These are phyloP conservation scores for Hypericum perforatum DNA, from an alignment of 345 rosid genomes.

Conservation along the genomic window DNA sequence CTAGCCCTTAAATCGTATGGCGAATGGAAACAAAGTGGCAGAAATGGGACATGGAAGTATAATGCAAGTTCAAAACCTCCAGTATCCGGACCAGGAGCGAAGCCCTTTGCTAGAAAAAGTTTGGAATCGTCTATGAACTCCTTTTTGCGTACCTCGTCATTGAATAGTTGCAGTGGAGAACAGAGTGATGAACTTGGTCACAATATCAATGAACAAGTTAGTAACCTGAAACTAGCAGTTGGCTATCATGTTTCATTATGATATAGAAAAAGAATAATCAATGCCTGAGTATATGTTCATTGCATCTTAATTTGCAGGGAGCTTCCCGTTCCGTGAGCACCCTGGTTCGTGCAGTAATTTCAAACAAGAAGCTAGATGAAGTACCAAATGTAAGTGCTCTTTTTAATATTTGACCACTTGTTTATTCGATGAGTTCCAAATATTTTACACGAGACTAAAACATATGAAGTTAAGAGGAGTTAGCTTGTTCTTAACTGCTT, in stretches of 20 bases:
- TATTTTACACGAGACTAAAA: too few relatives aligned
- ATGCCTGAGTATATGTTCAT: background rate
- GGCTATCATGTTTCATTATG: background rate
- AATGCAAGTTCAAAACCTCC: conserved; percentile 14
- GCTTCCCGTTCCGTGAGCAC: conserved; percentile 15
- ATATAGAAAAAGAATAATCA: background rate
- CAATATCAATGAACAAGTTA: conserved; percentile 16
- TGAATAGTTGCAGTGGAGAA: conserved; percentile 7
- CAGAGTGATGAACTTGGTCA: conserved; percentile 8
- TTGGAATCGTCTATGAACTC: conserved; percentile 12
- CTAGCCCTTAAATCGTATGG: conserved; percentile 24
- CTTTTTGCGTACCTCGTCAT: conserved; percentile 8
- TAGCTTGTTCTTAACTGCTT: background rate
- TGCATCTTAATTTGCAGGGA: conserved; percentile 9
- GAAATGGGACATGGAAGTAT: conserved; percentile 22
- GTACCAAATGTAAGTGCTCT: conserved; percentile 20
- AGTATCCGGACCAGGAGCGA: conserved; percentile 1
- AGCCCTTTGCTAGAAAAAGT: conserved; percentile 17
- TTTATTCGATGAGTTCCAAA: too few relatives aligned
- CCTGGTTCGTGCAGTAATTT: conserved; percentile 19
- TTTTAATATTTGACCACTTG: background rate
- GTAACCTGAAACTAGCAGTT: conserved; percentile 6
- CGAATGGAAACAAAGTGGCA: conserved; percentile 27
- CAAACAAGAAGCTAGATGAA: conserved; percentile 23
- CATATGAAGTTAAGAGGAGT: too few relatives aligned